phyloP scores from a whole-genome alignment of 345 rosid genomes.

The Pugionium dolabratum region DNA sequence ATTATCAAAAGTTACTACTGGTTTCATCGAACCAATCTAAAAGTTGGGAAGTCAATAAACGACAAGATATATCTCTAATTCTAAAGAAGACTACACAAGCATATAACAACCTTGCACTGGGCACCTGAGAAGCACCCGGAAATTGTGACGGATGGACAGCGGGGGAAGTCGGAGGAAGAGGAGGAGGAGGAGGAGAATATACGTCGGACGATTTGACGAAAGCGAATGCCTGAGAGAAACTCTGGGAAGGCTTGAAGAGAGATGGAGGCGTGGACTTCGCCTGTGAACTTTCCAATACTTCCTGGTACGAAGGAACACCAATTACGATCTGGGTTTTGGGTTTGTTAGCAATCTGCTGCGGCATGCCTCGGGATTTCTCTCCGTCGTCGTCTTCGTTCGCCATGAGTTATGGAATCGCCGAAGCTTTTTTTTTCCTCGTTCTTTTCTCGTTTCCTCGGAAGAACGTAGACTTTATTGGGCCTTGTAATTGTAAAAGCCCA shows the following conservation, averaged over 20 bases:
- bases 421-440: neutral
- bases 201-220: slow-evolving; percentile 72
- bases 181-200: slow-evolving; percentile 68
- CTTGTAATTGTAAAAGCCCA: neutral
- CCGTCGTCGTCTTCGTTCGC: slow-evolving; percentile 43
- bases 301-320: slow-evolving; percentile 75
- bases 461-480: slow-evolving; percentile 18
- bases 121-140: slow-evolving; percentile 30
- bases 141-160: slow-evolving; percentile 19
- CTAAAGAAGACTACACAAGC: neutral
- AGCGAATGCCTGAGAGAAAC: slow-evolving; percentile 89
- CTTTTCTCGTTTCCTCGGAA: neutral
- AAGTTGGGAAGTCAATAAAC: neutral
- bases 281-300: slow-evolving; percentile 69
- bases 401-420: slow-evolving; percentile 33
- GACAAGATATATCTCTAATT: neutral
- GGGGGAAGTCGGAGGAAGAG: slow-evolving; percentile 40
- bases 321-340: slow-evolving; percentile 59
- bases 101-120: slow-evolving; percentile 46
- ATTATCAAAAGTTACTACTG: too few species aligned
- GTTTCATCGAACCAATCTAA: slow-evolving; percentile 2
- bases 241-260: slow-evolving; percentile 68
- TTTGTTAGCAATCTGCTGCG: slow-evolving; percentile 16
- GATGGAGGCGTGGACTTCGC: slow-evolving; percentile 57
- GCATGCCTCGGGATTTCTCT: slow-evolving; percentile 7